These are phyloP conservation scores for Ophiocordyceps polyrhachis-furcata DNA, from an alignment of 2,329 filamentous ascomycete species.

Conservation along the genomic window DNA sequence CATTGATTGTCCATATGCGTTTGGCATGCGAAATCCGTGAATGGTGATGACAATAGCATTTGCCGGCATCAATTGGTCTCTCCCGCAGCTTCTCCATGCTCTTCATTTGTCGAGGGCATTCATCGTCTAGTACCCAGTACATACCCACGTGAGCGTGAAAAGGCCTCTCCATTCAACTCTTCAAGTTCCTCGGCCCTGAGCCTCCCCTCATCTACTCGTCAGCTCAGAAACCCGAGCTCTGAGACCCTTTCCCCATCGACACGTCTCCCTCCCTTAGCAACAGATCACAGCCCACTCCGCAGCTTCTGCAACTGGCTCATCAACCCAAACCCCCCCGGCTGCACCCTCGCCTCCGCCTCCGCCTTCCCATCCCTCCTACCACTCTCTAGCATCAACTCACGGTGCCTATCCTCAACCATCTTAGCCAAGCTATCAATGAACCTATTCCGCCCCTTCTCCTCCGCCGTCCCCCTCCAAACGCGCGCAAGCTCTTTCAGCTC, in stretches of 20 bases:
- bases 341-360: constrained; percentile 17
- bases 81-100: too few relatives aligned
- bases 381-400: constrained; percentile 32
- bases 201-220: too few relatives aligned
- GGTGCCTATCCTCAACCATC: constrained; percentile 60
- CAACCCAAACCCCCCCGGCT: constrained; percentile 35
- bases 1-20: background rate
- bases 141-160: too few relatives aligned
- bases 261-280: too few relatives aligned
- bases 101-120: too few relatives aligned
- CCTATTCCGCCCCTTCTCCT: constrained; percentile 67
- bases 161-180: too few relatives aligned
- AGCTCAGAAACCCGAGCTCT: background rate
- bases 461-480: constrained; percentile 93
- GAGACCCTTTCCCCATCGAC: background rate
- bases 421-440: constrained; percentile 70
- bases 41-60: too few relatives aligned
- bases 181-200: too few relatives aligned
- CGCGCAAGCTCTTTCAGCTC: constrained; percentile 54
- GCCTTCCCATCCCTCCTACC: constrained; percentile 18
- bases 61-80: too few relatives aligned
- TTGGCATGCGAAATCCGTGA: too few relatives aligned
- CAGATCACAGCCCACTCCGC: constrained; percentile 27
- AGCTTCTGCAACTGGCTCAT: constrained; percentile 46
- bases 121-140: too few relatives aligned